Evolutionary conservation across 345 rosid genomes (phyloP).

Genomic region (Rubroshorea leprosula): DNA sequence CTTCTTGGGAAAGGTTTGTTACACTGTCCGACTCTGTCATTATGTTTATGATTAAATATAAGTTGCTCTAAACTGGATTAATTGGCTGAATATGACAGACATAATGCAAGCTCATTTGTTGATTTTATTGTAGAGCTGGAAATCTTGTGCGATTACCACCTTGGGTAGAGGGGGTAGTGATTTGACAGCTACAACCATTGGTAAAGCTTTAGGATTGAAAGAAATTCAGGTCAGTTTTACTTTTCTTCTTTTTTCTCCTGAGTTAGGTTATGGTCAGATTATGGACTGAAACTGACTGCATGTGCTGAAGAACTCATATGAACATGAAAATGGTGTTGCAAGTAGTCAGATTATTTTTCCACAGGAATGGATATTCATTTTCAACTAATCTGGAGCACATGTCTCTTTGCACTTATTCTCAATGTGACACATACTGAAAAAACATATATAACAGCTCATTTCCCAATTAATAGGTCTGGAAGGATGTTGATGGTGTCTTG

Average conservation of each 20-base stretch:
- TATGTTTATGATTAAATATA: background rate
- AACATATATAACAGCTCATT: no score
- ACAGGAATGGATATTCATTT: no score
- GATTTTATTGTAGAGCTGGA: conserved; percentile 65
- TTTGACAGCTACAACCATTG: conserved; percentile 91
- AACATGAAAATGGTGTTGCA: conserved; percentile 1
- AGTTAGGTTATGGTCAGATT: no score
- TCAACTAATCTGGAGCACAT: no score
- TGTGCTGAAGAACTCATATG: background rate
- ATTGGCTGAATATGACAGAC: background rate
- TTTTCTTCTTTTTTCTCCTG: no score
- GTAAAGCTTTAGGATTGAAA: conserved; percentile 73
- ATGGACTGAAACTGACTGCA: background rate
- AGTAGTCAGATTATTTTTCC: no score
- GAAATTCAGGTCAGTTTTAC: conserved; percentile 94
- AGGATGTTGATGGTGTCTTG: conserved; percentile 94
- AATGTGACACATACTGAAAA: background rate
- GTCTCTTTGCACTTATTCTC: no score
- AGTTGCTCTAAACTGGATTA: background rate
- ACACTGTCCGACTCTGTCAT: background rate
- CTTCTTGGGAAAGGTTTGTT: conserved; percentile 77
- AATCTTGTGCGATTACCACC: conserved; percentile 80
- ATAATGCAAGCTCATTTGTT: conserved; percentile 4
- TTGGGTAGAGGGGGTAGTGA: conserved; percentile 95
- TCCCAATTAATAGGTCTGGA: conserved; percentile 89